Evolutionary conservation across 2,329 filamentous ascomycete species (phyloP).

Genomic region (Dactylonectria macrodidyma): DNA sequence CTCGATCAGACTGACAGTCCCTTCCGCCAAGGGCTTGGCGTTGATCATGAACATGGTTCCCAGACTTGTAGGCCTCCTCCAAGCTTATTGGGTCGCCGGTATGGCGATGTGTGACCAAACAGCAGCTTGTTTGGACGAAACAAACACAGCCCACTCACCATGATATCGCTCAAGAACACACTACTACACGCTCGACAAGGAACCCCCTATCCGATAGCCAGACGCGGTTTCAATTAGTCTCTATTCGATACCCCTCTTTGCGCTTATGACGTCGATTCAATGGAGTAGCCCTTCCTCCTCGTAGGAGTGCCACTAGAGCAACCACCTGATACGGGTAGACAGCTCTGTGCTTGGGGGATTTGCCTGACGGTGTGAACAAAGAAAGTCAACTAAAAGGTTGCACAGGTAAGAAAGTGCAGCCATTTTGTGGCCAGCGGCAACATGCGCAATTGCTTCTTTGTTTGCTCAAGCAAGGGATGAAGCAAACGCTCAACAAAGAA

Average conservation of each 20-base stretch:
- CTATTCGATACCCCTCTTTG: conserved; percentile 6
- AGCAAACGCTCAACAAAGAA: neutral
- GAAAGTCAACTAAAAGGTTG: conserved; percentile 13
- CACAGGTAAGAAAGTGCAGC: conserved; percentile 11
- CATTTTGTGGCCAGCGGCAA: neutral
- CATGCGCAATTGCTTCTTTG: conserved; percentile 37
- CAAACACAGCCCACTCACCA: conserved; percentile 8
- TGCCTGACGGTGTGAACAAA: conserved; percentile 33
- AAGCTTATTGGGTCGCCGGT: neutral
- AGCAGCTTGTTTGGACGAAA: conserved; percentile 29
- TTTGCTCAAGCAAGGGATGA: conserved; percentile 24
- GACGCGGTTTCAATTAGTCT: neutral
- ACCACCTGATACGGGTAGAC: neutral
- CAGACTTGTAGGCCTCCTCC: too few species aligned
- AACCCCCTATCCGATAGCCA: conserved; percentile 6
- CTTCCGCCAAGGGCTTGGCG: conserved; percentile 11
- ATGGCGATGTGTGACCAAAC: conserved; percentile 13
- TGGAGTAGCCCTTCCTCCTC: neutral
- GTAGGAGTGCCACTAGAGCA: neutral
- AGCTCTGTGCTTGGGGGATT: neutral
- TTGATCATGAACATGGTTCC: conserved; percentile 19
- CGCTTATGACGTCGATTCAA: conserved; percentile 15
- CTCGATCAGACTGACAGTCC: conserved; percentile 10
- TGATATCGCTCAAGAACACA: conserved; percentile 26
- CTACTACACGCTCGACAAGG: conserved; percentile 21